Evolutionary conservation across 1,284 basidiomycete genomes (phyloP).

Genomic region (Golubevia pallescens): DNA sequence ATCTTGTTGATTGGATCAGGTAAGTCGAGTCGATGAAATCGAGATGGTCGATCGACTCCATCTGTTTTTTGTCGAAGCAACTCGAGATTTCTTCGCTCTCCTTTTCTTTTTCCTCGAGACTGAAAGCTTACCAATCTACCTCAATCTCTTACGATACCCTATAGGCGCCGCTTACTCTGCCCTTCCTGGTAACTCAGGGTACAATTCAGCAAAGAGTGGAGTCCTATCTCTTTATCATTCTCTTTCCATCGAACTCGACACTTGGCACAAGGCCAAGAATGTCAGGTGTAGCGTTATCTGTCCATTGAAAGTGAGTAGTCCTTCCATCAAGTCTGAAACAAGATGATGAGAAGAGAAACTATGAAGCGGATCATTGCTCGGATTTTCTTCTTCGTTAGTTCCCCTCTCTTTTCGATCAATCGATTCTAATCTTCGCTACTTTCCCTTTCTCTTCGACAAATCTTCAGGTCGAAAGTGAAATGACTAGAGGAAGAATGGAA

Average conservation of each 20-base stretch:
- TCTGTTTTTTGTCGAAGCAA: neutral
- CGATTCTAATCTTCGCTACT: neutral
- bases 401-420: neutral
- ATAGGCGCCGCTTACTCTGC: conserved; percentile 12
- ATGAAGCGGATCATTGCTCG: no score
- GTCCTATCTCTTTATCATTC: conserved; percentile 28
- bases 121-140: no score
- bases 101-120: no score
- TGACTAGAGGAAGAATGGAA: conserved; percentile 40
- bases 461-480: conserved; percentile 28
- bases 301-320: conserved; percentile 27
- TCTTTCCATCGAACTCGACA: conserved; percentile 28
- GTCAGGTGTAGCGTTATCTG: conserved; percentile 36
- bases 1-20: conserved; percentile 37
- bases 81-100: neutral
- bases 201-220: conserved; percentile 41
- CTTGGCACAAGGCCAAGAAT: conserved; percentile 35
- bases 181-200: conserved; percentile 26
- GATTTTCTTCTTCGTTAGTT: neutral
- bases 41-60: neutral
- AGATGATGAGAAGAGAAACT: no score
- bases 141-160: no score
- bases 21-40: neutral
- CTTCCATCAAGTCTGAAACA: no score
- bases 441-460: neutral